These are phyloP conservation scores for Syzygium oleosum DNA, from an alignment of 345 rosid species.

Conservation along the genomic window DNA sequence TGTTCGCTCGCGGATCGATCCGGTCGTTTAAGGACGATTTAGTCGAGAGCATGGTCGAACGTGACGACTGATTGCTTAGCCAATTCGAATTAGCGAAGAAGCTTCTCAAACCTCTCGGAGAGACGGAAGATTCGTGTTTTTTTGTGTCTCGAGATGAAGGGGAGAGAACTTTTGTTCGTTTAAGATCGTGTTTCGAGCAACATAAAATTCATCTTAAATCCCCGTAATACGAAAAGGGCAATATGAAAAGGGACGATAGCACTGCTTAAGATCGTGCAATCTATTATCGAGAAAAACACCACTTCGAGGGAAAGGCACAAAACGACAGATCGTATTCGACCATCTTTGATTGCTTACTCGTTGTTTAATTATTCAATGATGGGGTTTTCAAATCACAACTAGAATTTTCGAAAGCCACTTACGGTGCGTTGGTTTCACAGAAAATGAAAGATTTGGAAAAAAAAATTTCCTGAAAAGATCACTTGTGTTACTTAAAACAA, in stretches of 20 bases:
- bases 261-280: not conserved
- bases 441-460: no score
- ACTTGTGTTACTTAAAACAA: no score
- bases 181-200: fast-evolving
- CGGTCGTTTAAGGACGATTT: not conserved
- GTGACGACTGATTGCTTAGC: not conserved
- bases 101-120: fast-evolving
- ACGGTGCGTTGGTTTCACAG: no score
- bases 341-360: no score
- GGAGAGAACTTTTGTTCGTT: not conserved
- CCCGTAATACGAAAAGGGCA: not conserved
- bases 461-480: no score
- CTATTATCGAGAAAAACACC: not conserved
- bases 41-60: not conserved
- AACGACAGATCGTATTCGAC: not conserved
- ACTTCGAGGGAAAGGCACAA: not conserved
- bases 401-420: no score
- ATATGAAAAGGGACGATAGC: not conserved
- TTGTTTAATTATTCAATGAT: no score
- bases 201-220: not conserved
- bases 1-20: not conserved
- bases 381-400: no score
- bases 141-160: not conserved
- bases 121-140: not conserved
- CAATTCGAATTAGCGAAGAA: not conserved